Percentiles rank a stretch among this genome's conserved stretches.
Conservation (phyloP, 441 rosid genomes). For the Populus trichocarpa region DNA sequence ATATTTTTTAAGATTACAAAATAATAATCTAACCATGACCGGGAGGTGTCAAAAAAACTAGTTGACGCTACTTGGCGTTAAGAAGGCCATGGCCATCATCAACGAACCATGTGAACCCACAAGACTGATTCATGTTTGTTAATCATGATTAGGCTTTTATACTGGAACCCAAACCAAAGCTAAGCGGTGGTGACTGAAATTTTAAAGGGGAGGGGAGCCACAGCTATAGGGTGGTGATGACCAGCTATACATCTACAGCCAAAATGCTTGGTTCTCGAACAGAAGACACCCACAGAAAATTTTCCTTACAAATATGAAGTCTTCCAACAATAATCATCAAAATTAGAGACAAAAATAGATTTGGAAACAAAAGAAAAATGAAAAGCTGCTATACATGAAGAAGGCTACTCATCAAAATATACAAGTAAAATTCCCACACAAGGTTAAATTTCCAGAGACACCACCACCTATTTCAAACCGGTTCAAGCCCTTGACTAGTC, state of each 20-base stretch:
- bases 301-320: background rate
- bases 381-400: constrained; percentile 41
- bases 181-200: background rate
- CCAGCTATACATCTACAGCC: no score
- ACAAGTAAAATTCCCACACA: constrained; percentile 37
- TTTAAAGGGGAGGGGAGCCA: background rate
- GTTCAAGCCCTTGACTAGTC: constrained; percentile 29
- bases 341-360: constrained; percentile 1
- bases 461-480: constrained; percentile 19
- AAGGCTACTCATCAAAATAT: constrained; percentile 32
- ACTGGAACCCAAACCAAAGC: no score
- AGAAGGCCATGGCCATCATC: background rate
- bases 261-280: background rate
- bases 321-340: constrained; percentile 8
- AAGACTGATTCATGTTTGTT: background rate
- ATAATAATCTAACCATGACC: no score
- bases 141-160: no score
- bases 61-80: background rate
- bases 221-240: no score
- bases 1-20: no score
- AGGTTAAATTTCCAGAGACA: constrained; percentile 23
- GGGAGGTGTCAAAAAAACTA: no score
- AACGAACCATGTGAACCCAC: background rate
- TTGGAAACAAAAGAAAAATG: background rate
- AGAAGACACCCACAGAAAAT: background rate